These are phyloP conservation scores for Alternaria angustiovoidea DNA, from an alignment of 2,329 filamentous ascomycete genomes.

Conservation along the genomic window DNA sequence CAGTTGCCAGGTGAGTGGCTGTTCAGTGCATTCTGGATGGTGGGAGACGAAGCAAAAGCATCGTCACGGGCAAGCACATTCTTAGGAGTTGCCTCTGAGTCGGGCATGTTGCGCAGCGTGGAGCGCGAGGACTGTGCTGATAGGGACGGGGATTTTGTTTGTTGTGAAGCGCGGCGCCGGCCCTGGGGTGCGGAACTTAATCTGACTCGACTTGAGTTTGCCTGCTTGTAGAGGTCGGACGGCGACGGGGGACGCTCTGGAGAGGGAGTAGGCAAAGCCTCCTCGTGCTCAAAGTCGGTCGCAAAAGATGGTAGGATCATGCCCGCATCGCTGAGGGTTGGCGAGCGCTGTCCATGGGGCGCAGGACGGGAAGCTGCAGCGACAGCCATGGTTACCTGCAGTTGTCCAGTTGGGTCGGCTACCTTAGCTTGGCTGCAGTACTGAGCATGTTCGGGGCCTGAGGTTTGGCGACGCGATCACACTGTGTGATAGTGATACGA, in stretches of 20 bases:
- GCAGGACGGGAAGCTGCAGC: conserved; percentile 28
- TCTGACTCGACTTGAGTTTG: conserved; percentile 35
- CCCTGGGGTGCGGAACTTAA: conserved; percentile 39
- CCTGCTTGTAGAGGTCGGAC: conserved; percentile 38
- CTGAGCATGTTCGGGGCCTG: conserved; percentile 27
- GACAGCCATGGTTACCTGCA: conserved; percentile 32
- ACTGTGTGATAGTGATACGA: background rate
- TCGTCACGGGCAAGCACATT: conserved; percentile 26
- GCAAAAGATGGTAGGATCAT: conserved; percentile 81
- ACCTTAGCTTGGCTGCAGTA: conserved; percentile 30
- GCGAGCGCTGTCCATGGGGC: conserved; percentile 60
- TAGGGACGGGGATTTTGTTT: conserved; percentile 41
- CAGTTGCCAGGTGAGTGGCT: conserved; percentile 23
- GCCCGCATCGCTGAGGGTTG: conserved; percentile 90
- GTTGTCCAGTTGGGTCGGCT: conserved; percentile 24
- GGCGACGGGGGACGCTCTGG: conserved; percentile 57
- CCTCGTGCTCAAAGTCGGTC: conserved; percentile 49
- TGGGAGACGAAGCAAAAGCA: conserved; percentile 46
- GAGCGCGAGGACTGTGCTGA: conserved; percentile 47
- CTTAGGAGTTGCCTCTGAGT: conserved; percentile 27
- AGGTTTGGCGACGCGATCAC: conserved; percentile 5
- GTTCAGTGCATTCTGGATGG: conserved; percentile 34
- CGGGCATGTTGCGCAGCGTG: conserved; percentile 44
- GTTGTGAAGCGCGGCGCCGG: conserved; percentile 42
- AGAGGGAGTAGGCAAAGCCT: conserved; percentile 61